These are phyloP conservation scores for Microbotryomycetes sp. DNA, from an alignment of 1,284 basidiomycete species.

Conservation along the genomic window DNA sequence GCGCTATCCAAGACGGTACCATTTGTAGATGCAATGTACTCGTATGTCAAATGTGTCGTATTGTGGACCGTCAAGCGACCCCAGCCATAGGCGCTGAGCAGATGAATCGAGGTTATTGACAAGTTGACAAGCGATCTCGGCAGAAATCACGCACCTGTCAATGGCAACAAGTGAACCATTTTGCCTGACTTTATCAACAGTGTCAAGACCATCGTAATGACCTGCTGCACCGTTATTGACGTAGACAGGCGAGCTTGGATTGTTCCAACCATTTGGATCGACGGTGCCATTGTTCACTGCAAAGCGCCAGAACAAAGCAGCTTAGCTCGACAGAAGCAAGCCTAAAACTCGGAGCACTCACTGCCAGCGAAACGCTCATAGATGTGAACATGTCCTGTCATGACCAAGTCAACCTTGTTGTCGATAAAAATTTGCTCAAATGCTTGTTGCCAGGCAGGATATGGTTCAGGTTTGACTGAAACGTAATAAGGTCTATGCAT, in stretches of 20 bases:
- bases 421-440: conserved; percentile 37
- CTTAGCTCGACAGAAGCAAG: neutral
- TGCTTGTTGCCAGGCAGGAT: conserved; percentile 38
- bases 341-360: neutral
- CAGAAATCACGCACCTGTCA: conserved; percentile 1
- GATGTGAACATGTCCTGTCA: conserved; percentile 36
- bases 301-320: too few relatives aligned
- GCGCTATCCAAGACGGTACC: conserved; percentile 10
- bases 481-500: conserved; percentile 22
- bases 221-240: conserved; percentile 38
- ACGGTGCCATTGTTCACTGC: conserved; percentile 25
- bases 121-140: neutral
- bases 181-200: conserved; percentile 4
- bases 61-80: conserved; percentile 19
- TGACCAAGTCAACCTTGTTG: conserved; percentile 36
- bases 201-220: conserved; percentile 29
- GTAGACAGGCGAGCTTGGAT: conserved; percentile 36
- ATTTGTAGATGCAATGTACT: conserved; percentile 19
- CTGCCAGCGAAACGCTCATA: conserved; percentile 30
- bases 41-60: conserved; percentile 14
- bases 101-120: neutral
- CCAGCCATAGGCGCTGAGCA: conserved; percentile 12
- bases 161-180: conserved; percentile 3
- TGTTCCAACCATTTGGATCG: conserved; percentile 37
- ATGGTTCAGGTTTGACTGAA: conserved; percentile 1